Evolutionary conservation across 2,329 filamentous ascomycete genomes (phyloP).

Genomic region (Paracamarosporium sp.): DNA sequence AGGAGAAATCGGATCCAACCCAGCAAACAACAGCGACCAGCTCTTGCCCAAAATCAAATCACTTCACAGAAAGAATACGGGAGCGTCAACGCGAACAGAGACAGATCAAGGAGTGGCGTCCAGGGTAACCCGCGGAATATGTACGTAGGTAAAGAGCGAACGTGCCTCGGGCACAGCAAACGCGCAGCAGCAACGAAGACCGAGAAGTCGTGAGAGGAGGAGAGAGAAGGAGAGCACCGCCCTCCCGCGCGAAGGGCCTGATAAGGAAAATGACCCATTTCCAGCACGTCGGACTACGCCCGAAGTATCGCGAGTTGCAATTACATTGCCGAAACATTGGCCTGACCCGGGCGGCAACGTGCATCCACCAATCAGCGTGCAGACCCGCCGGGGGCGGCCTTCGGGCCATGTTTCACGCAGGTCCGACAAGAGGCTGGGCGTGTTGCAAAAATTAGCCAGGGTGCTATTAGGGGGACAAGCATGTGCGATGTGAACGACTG

Average conservation of each 20-base stretch:
- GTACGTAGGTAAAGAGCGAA: conserved; percentile 2
- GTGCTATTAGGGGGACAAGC: neutral
- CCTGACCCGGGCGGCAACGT: neutral
- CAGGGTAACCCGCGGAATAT: neutral
- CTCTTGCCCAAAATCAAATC: conserved; percentile 2
- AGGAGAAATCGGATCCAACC: neutral
- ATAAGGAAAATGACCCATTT: neutral
- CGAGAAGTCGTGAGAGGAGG: neutral
- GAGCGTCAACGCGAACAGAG: neutral
- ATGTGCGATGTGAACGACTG: too few relatives aligned
- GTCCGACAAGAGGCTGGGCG: neutral
- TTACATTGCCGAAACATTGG: neutral
- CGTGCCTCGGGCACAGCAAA: conserved; percentile 7
- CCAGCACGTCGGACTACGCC: neutral
- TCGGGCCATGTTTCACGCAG: neutral
- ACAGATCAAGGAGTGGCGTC: neutral
- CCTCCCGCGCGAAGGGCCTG: neutral
- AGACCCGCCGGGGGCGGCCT: neutral
- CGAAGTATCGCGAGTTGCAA: neutral
- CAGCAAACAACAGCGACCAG: neutral
- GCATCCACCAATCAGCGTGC: neutral
- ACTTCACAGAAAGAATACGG: neutral
- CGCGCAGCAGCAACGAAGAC: neutral
- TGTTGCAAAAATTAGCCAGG: neutral
- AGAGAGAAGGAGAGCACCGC: neutral